phyloP scores from a whole-genome alignment of 225 moss, liverwort and hornwort species.

The Anthoceros angustus region DNA sequence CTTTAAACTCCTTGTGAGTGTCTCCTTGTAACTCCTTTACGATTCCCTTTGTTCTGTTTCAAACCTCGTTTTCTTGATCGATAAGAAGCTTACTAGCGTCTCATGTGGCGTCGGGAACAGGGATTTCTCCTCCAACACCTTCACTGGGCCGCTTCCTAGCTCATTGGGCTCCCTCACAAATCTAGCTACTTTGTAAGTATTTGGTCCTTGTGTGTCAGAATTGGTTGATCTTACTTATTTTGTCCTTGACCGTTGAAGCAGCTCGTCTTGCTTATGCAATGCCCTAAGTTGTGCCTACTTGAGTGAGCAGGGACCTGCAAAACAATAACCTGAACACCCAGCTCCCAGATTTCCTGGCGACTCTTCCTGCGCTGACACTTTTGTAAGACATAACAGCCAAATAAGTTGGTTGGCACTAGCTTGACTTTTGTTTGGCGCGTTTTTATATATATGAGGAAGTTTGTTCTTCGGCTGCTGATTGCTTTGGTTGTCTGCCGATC shows the following conservation, averaged over 20 bases:
- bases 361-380: slow-evolving; percentile 18
- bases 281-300: neutral
- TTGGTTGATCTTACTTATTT: slow-evolving; percentile 3
- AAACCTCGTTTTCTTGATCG: no score
- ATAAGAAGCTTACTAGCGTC: no score
- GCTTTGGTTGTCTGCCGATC: neutral
- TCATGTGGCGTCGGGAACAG: neutral
- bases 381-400: slow-evolving; percentile 25
- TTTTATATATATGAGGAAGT: neutral
- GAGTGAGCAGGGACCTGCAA: slow-evolving; percentile 28
- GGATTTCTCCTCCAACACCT: neutral
- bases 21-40: neutral
- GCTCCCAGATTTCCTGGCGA: slow-evolving; percentile 31
- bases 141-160: neutral
- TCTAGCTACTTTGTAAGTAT: slow-evolving; percentile 22
- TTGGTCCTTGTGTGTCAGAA: slow-evolving; percentile 7
- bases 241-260: slow-evolving; percentile 1
- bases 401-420: neutral
- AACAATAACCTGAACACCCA: slow-evolving; percentile 32
- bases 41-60: neutral
- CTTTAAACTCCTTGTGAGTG: slow-evolving; percentile 14
- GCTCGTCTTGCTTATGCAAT: neutral
- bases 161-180: neutral
- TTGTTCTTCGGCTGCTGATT: no score
- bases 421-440: neutral